phyloP scores from a whole-genome alignment of 176 grass and related monocot species.

The Carex kokanica region DNA sequence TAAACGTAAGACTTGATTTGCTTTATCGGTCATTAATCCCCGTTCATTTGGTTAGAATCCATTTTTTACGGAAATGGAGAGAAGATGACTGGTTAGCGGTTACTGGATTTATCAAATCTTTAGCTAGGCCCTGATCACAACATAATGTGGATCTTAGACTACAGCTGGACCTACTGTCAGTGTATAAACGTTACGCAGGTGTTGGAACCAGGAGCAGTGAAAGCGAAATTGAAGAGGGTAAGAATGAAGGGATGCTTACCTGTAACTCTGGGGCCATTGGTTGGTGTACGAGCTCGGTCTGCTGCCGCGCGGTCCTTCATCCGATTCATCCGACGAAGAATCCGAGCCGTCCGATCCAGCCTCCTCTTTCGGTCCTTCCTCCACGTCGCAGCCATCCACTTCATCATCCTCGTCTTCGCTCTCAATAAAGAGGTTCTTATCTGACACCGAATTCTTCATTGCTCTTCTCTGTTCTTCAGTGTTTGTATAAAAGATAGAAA shows the following conservation, averaged over 20 bases:
- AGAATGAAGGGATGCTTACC: slow-evolving; percentile 27
- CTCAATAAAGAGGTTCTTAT: slow-evolving; percentile 56
- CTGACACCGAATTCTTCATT: slow-evolving; percentile 55
- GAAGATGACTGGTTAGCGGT: no score
- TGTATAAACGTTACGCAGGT: background rate
- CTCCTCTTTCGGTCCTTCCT: slow-evolving; percentile 27
- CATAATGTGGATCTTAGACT: background rate
- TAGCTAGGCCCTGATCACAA: background rate
- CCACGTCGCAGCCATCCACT: slow-evolving; percentile 21
- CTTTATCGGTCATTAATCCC: no score
- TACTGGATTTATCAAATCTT: background rate
- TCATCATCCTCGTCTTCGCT: slow-evolving; percentile 54
- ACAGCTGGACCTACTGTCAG: background rate
- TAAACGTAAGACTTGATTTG: no score
- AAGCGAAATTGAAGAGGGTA: background rate
- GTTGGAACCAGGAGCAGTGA: background rate
- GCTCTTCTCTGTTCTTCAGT: background rate
- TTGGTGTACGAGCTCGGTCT: slow-evolving; percentile 69
- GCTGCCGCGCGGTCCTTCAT: slow-evolving; percentile 29
- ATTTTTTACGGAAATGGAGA: background rate
- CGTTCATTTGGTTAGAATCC: background rate
- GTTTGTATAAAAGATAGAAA: background rate
- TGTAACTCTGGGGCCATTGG: slow-evolving; percentile 96
- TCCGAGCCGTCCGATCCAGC: slow-evolving; percentile 35
- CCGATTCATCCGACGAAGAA: slow-evolving; percentile 44